phyloP scores from a whole-genome alignment of 169 alveolate genomes.

The Toxoplasma gondii region DNA sequence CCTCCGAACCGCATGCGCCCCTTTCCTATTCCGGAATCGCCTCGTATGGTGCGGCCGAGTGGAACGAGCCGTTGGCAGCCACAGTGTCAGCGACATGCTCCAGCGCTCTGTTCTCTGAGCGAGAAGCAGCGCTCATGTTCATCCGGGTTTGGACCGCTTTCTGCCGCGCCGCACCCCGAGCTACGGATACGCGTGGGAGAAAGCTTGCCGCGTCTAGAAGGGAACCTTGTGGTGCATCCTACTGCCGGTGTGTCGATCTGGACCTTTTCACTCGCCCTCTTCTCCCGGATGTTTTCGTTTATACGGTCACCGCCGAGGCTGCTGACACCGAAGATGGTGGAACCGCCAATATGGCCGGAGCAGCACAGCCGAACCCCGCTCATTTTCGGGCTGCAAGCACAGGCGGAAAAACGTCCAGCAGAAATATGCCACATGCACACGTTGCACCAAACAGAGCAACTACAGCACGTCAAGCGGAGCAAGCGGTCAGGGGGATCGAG shows the following conservation, averaged over 20 bases:
- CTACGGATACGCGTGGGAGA: background rate
- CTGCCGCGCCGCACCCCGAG: background rate
- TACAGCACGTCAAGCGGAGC: background rate
- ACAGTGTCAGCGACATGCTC: background rate
- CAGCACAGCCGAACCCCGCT: background rate
- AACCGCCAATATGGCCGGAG: background rate
- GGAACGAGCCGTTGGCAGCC: background rate
- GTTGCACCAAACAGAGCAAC: background rate
- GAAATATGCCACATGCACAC: background rate
- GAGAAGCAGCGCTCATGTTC: background rate
- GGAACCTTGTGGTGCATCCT: background rate
- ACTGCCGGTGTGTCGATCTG: background rate
- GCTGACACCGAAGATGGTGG: background rate
- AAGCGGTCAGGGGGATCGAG: background rate
- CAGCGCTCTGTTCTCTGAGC: background rate
- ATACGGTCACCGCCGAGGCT: background rate
- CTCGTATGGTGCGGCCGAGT: background rate
- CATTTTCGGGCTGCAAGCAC: background rate
- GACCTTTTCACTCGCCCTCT: background rate
- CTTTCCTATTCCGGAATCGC: background rate
- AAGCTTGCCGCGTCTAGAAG: background rate
- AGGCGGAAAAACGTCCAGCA: background rate
- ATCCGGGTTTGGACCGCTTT: background rate
- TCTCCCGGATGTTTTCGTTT: constrained; percentile 29
- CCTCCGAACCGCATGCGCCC: background rate